phyloP scores from a whole-genome alignment of 2,329 filamentous ascomycete genomes.

The Botrytis sinoallii region DNA sequence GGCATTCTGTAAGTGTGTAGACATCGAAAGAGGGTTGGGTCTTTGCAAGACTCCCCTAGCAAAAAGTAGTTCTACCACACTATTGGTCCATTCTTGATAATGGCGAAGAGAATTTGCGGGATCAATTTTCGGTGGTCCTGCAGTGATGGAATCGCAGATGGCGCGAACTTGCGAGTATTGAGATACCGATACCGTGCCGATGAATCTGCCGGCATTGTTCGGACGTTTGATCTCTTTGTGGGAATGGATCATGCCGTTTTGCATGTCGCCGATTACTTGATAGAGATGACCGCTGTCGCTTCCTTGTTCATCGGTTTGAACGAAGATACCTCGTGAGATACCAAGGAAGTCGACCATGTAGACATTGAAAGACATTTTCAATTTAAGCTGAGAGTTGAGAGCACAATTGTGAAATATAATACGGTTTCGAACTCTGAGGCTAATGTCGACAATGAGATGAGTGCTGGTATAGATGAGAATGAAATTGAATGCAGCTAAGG shows the following conservation, averaged over 20 bases:
- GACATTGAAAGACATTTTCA: slow-evolving; percentile 13
- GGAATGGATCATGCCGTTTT: slow-evolving; percentile 18
- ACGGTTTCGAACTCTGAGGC: neutral
- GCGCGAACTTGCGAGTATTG: slow-evolving; percentile 10
- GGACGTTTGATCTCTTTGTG: slow-evolving; percentile 19
- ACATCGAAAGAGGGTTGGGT: slow-evolving; percentile 1
- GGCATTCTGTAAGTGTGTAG: neutral
- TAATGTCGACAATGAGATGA: neutral
- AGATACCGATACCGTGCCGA: slow-evolving; percentile 17
- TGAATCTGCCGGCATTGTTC: slow-evolving; percentile 4
- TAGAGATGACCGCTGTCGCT: slow-evolving; percentile 16
- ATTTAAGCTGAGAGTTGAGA: neutral
- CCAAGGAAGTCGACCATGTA: slow-evolving; percentile 19
- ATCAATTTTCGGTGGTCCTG: slow-evolving; percentile 14
- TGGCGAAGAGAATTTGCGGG: slow-evolving; percentile 10
- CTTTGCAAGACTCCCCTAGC: neutral
- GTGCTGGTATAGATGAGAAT: neutral
- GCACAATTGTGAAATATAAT: neutral
- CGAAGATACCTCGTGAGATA: slow-evolving; percentile 15
- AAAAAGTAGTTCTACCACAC: neutral
- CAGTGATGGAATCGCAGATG: slow-evolving; percentile 16
- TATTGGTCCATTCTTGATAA: slow-evolving; percentile 14
- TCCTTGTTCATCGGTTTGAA: slow-evolving; percentile 17
- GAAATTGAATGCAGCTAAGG: neutral
- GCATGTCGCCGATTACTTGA: slow-evolving; percentile 20